A percentile compares a stretch with the other conserved stretches of the same genome.
Evolutionary conservation across 768 basidiomycete genomes (phyloP).

Genomic region (Amanita rimosa): DNA sequence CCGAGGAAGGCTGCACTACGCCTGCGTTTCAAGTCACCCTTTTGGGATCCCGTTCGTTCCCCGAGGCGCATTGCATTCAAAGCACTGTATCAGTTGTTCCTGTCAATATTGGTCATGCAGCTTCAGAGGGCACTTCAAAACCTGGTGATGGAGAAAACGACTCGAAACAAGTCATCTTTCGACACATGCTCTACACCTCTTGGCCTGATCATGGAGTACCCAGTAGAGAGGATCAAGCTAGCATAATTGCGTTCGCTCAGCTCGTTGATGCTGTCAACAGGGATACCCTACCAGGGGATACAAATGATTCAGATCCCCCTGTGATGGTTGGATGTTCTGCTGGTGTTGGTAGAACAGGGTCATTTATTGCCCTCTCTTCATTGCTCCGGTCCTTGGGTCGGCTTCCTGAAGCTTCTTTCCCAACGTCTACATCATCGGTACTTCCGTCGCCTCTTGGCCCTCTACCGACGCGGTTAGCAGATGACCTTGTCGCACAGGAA

Average conservation of each 20-base stretch:
- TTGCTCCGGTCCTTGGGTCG: slow-evolving; percentile 54
- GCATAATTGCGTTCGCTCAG: slow-evolving; percentile 47
- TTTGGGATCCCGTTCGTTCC: slow-evolving; percentile 28
- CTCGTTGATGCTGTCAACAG: slow-evolving; percentile 58
- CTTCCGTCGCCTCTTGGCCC: slow-evolving; percentile 47
- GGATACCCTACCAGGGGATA: slow-evolving; percentile 19
- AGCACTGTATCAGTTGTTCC: slow-evolving; percentile 49
- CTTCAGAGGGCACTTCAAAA: slow-evolving; percentile 6
- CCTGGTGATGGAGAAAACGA: slow-evolving; percentile 11
- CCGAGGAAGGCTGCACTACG: slow-evolving; percentile 29
- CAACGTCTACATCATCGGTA: slow-evolving; percentile 20
- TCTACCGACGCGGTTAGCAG: slow-evolving; percentile 31
- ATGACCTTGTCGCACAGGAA: slow-evolving; percentile 58
- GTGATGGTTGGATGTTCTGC: slow-evolving; percentile 80
- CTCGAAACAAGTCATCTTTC: slow-evolving; percentile 36
- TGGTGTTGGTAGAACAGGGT: slow-evolving; percentile 78
- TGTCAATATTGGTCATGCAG: slow-evolving; percentile 13
- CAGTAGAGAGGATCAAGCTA: slow-evolving; percentile 40
- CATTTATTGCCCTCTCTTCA: slow-evolving; percentile 74
- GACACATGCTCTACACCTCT: slow-evolving; percentile 60
- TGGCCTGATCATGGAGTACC: slow-evolving; percentile 91
- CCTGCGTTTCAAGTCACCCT: slow-evolving; percentile 50
- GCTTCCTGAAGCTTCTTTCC: slow-evolving; percentile 23
- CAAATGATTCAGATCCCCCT: slow-evolving; percentile 54
- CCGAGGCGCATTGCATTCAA: slow-evolving; percentile 48